A percentile compares a stretch with the other conserved stretches of the same genome.
phyloP scores from a whole-genome alignment of 352 stramenopile species.

The Pythium rhizo-oryzae region DNA sequence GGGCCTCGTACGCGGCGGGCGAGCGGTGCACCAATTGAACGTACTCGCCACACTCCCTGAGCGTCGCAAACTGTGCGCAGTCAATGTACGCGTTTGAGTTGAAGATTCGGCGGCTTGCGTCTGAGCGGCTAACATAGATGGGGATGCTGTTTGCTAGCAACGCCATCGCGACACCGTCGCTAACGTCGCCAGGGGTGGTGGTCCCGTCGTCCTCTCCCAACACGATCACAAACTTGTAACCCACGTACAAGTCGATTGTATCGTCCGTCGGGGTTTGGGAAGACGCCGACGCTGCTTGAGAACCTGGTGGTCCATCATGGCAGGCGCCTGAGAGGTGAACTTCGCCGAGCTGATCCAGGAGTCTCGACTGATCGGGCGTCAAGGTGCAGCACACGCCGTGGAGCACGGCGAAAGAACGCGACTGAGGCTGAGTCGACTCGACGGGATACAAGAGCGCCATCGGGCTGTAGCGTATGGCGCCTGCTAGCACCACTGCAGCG shows the following conservation, averaged over 20 bases:
- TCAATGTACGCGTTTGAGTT: conserved; percentile 59
- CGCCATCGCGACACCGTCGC: conserved; percentile 62
- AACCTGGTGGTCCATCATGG: conserved; percentile 13
- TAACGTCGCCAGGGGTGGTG: conserved; percentile 43
- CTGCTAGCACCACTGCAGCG: conserved; percentile 43
- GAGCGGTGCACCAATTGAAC: background rate
- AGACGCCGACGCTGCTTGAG: background rate
- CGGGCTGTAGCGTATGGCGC: conserved; percentile 29
- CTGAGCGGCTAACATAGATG: conserved; percentile 55
- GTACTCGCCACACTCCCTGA: conserved; percentile 33
- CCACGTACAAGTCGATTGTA: background rate
- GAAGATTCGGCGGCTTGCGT: conserved; percentile 38
- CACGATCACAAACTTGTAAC: conserved; percentile 64
- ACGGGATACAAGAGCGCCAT: conserved; percentile 17
- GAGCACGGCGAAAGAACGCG: background rate
- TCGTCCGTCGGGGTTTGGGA: conserved; percentile 12
- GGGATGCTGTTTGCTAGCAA: conserved; percentile 61
- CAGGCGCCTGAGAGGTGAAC: conserved; percentile 50
- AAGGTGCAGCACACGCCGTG: conserved; percentile 32
- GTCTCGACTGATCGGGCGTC: conserved; percentile 36
- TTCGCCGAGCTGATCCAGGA: conserved; percentile 42
- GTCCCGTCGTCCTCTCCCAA: conserved; percentile 46
- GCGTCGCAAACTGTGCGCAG: conserved; percentile 40
- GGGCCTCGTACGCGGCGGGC: background rate
- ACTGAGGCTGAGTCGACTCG: background rate